These are phyloP conservation scores for Volvariella surrecta DNA, from an alignment of 1,284 basidiomycete species.

Conservation along the genomic window DNA sequence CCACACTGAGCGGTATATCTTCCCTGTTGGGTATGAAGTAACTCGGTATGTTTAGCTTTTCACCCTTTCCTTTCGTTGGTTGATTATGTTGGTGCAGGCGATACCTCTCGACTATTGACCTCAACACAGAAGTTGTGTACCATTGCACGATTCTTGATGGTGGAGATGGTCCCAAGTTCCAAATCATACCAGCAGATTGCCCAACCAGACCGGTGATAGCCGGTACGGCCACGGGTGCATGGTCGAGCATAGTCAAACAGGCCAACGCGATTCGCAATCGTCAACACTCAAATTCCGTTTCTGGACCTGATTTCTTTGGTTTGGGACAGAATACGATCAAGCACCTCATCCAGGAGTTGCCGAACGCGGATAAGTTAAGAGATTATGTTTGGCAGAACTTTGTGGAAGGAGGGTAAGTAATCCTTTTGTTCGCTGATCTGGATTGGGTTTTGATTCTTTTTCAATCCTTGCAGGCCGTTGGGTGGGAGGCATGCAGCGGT, in stretches of 20 bases:
- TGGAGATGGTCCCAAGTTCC: constrained; percentile 74
- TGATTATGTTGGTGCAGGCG: constrained; percentile 37
- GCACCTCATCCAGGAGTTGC: constrained; percentile 73
- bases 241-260: constrained; percentile 71
- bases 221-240: constrained; percentile 77
- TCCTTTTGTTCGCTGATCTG: constrained; percentile 11
- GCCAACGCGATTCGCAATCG: constrained; percentile 70
- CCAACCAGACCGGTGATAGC: constrained; percentile 63
- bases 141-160: constrained; percentile 77
- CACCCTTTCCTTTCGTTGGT: background rate
- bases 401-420: constrained; percentile 68
- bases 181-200: constrained; percentile 63
- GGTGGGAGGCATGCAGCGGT: constrained; percentile 73
- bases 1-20: constrained; percentile 78
- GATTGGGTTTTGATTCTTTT: constrained; percentile 6
- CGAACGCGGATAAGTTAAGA: constrained; percentile 54
- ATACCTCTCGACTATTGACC: constrained; percentile 67
- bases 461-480: constrained; percentile 39
- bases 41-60: constrained; percentile 42
- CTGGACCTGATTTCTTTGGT: constrained; percentile 79
- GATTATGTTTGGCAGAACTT: constrained; percentile 82
- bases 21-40: constrained; percentile 77
- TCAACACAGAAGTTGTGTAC: constrained; percentile 58
- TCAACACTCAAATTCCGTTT: constrained; percentile 76
- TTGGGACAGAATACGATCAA: constrained; percentile 79